Conservation (phyloP, 1,284 basidiomycete genomes). For the Golubevia sp. region DNA sequence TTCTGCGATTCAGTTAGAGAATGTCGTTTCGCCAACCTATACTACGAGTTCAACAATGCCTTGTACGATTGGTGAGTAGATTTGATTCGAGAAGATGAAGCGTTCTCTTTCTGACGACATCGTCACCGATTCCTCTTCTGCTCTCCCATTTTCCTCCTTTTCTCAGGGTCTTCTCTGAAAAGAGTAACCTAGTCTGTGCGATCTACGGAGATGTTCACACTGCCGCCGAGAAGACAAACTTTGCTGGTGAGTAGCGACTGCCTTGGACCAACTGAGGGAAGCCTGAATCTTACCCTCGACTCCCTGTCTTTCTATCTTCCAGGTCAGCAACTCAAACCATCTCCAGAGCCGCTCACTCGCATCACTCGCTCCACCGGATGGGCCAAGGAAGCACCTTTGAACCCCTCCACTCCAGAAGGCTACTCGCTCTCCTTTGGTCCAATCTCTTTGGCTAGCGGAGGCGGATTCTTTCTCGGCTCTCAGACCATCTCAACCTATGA, state of each 20-base stretch:
- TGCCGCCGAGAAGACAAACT: background rate
- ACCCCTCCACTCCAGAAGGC: background rate
- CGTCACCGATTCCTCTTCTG: too few species aligned
- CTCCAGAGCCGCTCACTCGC: background rate
- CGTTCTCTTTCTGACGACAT: too few species aligned
- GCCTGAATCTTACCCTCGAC: too few species aligned
- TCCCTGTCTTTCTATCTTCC: too few species aligned
- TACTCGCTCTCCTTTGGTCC: background rate
- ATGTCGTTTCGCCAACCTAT: background rate
- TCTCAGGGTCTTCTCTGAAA: background rate
- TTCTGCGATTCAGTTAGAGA: background rate
- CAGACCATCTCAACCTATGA: background rate
- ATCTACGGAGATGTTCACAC: background rate
- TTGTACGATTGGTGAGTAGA: background rate
- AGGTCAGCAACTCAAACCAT: background rate
- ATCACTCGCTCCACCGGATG: background rate
- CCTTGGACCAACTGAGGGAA: too few species aligned
- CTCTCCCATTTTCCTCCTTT: too few species aligned
- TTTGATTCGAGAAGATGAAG: too few species aligned
- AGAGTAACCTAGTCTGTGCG: background rate
- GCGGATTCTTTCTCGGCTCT: background rate
- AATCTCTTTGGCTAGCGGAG: background rate
- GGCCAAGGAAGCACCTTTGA: background rate
- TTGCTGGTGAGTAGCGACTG: background rate
- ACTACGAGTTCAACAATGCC: background rate